Conservation (phyloP, 2,329 filamentous ascomycete species). For the Nothophoma quercina region DNA sequence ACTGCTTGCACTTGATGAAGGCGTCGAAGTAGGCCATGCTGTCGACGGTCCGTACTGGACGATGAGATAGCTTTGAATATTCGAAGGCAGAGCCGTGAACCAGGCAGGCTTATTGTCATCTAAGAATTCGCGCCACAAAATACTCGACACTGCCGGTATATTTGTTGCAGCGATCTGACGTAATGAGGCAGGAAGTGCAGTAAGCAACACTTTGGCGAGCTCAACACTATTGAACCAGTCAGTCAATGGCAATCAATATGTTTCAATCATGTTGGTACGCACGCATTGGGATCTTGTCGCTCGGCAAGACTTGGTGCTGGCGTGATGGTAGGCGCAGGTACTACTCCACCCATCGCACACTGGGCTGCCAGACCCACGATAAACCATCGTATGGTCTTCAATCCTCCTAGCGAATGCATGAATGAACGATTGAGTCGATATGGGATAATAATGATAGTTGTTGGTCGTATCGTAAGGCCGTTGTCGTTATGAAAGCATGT, state of each 20-base stretch:
- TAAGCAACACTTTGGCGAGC: constrained; percentile 44
- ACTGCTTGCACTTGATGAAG: constrained; percentile 14
- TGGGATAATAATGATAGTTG: constrained; percentile 13
- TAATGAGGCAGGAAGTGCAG: constrained; percentile 45
- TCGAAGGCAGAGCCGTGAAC: constrained; percentile 42
- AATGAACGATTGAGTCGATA: constrained; percentile 3
- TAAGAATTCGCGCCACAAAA: constrained; percentile 45
- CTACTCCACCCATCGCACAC: constrained; percentile 21
- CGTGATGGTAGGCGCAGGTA: constrained; percentile 36
- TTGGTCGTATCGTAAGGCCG: constrained; percentile 12
- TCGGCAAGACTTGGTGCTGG: constrained; percentile 36
- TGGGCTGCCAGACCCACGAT: constrained; percentile 17
- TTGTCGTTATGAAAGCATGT: constrained; percentile 26
- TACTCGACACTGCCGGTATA: constrained; percentile 44
- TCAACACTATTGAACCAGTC: constrained; percentile 36
- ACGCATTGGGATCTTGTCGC: constrained; percentile 43
- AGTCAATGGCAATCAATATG: constrained; percentile 3
- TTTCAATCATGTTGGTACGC: no score
- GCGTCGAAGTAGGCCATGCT: constrained; percentile 32
- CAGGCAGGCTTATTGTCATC: constrained; percentile 44
- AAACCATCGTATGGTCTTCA: constrained; percentile 18
- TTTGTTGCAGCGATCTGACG: constrained; percentile 47
- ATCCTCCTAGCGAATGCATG: constrained; percentile 38
- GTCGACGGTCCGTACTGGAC: constrained; percentile 43
- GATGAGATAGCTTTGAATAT: constrained; percentile 47